Percentiles rank a stretch among this genome's conserved stretches.
Conservation (phyloP, 2,329 filamentous ascomycete genomes). For the Microcyclospora pomicola region DNA sequence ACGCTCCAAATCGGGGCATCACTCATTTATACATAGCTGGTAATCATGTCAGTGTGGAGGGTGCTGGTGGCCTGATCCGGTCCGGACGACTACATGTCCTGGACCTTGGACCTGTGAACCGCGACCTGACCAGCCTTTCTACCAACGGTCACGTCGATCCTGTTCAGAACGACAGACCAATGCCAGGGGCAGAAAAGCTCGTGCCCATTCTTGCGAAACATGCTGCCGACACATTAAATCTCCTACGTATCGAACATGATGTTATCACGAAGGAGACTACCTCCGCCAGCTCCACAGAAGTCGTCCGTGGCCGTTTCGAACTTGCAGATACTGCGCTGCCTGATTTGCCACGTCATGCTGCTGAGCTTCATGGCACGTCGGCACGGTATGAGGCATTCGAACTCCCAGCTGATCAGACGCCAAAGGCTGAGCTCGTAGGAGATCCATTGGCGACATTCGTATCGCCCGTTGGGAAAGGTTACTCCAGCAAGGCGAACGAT, state of each 20-base stretch:
- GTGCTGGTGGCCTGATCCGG: conserved; percentile 38
- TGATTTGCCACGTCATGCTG: conserved; percentile 7
- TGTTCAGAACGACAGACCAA: conserved; percentile 10
- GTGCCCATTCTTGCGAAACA: conserved; percentile 35
- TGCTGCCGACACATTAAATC: conserved; percentile 36
- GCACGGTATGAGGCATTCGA: conserved; percentile 11
- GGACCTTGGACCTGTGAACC: conserved; percentile 39
- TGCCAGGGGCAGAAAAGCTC: conserved; percentile 41
- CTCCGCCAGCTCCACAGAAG: conserved; percentile 5
- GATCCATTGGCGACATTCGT: conserved; percentile 23
- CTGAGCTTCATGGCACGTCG: conserved; percentile 20
- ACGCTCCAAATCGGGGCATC: conserved; percentile 40
- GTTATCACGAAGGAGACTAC: conserved; percentile 36
- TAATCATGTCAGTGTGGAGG: conserved; percentile 43
- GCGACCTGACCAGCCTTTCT: too few relatives aligned
- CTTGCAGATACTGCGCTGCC: conserved; percentile 15
- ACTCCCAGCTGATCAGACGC: conserved; percentile 13
- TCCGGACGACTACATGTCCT: conserved; percentile 41
- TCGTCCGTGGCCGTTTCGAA: conserved; percentile 16
- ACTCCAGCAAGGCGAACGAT: conserved; percentile 3
- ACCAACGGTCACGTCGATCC: conserved; percentile 14
- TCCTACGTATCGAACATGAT: conserved; percentile 42
- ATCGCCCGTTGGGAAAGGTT: conserved; percentile 23
- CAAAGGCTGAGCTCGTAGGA: conserved; percentile 24
- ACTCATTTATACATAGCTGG: conserved; percentile 47